Evolutionary conservation across 192 early-diverging fungal genomes (phyloP).

Genomic region (Podila verticillata): DNA sequence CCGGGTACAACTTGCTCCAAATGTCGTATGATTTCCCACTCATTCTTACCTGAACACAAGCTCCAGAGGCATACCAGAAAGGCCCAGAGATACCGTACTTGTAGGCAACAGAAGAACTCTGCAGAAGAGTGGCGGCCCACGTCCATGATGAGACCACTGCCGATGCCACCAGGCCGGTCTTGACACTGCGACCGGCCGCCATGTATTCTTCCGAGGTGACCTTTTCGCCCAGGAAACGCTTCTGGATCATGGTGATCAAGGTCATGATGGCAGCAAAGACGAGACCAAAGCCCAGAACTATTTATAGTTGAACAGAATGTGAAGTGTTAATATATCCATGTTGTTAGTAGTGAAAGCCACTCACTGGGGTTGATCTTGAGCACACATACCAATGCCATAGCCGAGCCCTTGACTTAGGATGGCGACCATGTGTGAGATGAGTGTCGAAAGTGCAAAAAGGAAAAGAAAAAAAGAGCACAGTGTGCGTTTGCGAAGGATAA

Average conservation of each 20-base stretch:
- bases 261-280: slow-evolving; percentile 73
- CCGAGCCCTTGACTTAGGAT: slow-evolving; percentile 43
- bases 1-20: too few relatives aligned
- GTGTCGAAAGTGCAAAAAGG: background rate
- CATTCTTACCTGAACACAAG: slow-evolving; percentile 64
- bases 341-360: too few relatives aligned
- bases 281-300: slow-evolving; percentile 56
- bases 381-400: slow-evolving; percentile 49
- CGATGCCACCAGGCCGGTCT: slow-evolving; percentile 74
- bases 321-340: too few relatives aligned
- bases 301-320: background rate
- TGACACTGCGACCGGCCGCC: slow-evolving; percentile 72
- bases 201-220: slow-evolving; percentile 75
- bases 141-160: slow-evolving; percentile 76
- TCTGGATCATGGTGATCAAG: slow-evolving; percentile 68
- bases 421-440: slow-evolving; percentile 5
- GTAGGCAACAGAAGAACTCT: slow-evolving; percentile 76
- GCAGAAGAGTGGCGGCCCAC: slow-evolving; percentile 77
- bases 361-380: too few relatives aligned
- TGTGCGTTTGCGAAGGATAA: too few relatives aligned
- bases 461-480: background rate
- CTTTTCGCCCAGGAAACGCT: slow-evolving; percentile 71
- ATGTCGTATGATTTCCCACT: background rate
- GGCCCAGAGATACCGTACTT: slow-evolving; percentile 72
- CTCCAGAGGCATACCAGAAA: slow-evolving; percentile 77